These are phyloP conservation scores for Puccinia horiana DNA, from an alignment of 1,284 basidiomycete genomes.

Conservation along the genomic window DNA sequence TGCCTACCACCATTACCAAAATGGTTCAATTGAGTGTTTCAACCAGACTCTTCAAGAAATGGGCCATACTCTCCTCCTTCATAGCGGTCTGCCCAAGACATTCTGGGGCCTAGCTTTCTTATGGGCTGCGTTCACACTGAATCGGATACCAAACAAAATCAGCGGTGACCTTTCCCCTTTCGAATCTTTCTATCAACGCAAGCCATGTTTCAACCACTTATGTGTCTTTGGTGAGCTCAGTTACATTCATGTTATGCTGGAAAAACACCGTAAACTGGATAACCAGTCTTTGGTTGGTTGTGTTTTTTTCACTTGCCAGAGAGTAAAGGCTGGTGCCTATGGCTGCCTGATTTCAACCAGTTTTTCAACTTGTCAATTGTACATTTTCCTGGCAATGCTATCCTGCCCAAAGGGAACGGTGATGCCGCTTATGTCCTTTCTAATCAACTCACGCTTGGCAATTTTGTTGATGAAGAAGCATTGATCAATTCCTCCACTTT, in stretches of 20 bases:
- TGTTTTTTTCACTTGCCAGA: neutral
- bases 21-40: neutral
- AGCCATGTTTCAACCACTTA: neutral
- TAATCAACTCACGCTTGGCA: neutral
- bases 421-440: too few relatives aligned
- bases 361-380: neutral
- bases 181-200: neutral
- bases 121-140: neutral
- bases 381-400: neutral
- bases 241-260: neutral
- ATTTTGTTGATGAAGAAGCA: neutral
- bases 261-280: neutral
- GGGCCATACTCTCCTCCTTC: neutral
- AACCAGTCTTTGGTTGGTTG: neutral
- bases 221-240: neutral
- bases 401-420: too few relatives aligned
- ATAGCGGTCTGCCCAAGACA: neutral
- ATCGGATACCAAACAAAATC: neutral
- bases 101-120: neutral
- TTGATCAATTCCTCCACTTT: too few relatives aligned
- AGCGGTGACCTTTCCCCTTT: neutral
- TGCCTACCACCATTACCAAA: slow-evolving; percentile 7
- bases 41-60: neutral
- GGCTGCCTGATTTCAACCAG: neutral
- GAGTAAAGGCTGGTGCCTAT: neutral